Conservation (phyloP, 2,329 filamentous ascomycete species). For the Fusarium liriodendri region DNA sequence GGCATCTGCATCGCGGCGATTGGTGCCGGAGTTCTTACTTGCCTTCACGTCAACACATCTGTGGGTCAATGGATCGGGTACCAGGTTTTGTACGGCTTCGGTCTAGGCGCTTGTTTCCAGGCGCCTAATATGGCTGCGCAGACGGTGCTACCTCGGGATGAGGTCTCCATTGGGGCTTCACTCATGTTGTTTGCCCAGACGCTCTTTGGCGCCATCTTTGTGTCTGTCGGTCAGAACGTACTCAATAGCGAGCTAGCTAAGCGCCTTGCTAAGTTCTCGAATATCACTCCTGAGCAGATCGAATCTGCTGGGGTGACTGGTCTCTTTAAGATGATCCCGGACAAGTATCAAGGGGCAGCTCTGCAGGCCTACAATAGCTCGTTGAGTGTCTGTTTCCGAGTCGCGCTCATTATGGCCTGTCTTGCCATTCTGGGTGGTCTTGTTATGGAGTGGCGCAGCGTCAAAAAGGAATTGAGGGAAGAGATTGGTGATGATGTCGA, state of each 20-base stretch:
- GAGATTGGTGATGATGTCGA: neutral
- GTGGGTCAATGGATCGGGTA: slow-evolving; percentile 45
- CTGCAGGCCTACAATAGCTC: slow-evolving; percentile 65
- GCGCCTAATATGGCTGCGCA: slow-evolving; percentile 59
- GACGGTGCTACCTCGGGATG: slow-evolving; percentile 53
- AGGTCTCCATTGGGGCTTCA: slow-evolving; percentile 60
- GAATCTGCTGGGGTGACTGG: slow-evolving; percentile 15
- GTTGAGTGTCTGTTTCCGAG: slow-evolving; percentile 64
- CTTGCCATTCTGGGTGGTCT: slow-evolving; percentile 62
- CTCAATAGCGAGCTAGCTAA: slow-evolving; percentile 58
- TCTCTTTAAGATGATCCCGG: slow-evolving; percentile 7
- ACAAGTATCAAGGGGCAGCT: slow-evolving; percentile 8
- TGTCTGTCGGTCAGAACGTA: slow-evolving; percentile 63
- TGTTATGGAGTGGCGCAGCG: slow-evolving; percentile 55
- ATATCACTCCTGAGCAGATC: slow-evolving; percentile 15
- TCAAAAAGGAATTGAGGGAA: slow-evolving; percentile 3
- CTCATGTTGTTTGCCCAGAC: slow-evolving; percentile 59
- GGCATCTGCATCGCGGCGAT: slow-evolving; percentile 48
- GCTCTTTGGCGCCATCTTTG: slow-evolving; percentile 60
- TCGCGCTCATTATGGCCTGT: slow-evolving; percentile 61
- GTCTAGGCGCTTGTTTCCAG: slow-evolving; percentile 57
- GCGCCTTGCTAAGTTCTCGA: slow-evolving; percentile 10
- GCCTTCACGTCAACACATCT: slow-evolving; percentile 38
- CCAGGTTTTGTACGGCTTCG: slow-evolving; percentile 55
- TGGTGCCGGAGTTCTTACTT: slow-evolving; percentile 57